phyloP scores from a whole-genome alignment of 108 stramenopile genomes.

The Aurantiochytrium sp. region DNA sequence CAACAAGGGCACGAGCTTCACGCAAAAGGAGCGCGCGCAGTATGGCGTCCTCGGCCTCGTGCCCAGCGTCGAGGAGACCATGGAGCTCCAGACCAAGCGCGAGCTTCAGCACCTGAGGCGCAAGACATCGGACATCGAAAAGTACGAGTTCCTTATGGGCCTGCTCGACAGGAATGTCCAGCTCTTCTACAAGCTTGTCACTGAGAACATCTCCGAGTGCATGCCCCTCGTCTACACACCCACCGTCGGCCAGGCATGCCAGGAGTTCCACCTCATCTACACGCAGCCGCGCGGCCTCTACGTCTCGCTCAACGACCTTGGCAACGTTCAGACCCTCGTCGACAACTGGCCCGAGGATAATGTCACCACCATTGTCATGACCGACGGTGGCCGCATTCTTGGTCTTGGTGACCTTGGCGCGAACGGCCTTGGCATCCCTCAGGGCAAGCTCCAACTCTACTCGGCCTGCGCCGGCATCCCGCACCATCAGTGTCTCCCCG shows the following conservation, averaged over 20 bases:
- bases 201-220: conserved; percentile 87
- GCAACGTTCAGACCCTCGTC: conserved; percentile 84
- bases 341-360: conserved; percentile 93
- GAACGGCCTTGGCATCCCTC: conserved; percentile 91
- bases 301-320: conserved; percentile 74
- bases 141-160: conserved; percentile 79
- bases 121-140: conserved; percentile 56
- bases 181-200: conserved; percentile 83
- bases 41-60: conserved; percentile 31
- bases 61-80: conserved; percentile 35
- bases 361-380: conserved; percentile 91
- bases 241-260: conserved; percentile 93
- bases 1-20: conserved; percentile 34
- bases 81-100: conserved; percentile 40
- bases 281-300: conserved; percentile 84
- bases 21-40: conserved; percentile 7
- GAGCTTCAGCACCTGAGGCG: conserved; percentile 37
- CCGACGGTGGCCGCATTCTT: conserved; percentile 86
- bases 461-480: conserved; percentile 95
- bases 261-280: conserved; percentile 43
- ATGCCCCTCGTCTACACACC: conserved; percentile 96
- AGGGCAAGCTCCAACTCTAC: conserved; percentile 85
- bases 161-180: conserved; percentile 93
- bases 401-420: conserved; percentile 93
- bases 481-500: conserved; percentile 87